Evolutionary conservation across 2,329 filamentous ascomycete genomes (phyloP), one percentile per base, ranked within the genome.

Genomic region (Ophiostoma montium): DNA sequence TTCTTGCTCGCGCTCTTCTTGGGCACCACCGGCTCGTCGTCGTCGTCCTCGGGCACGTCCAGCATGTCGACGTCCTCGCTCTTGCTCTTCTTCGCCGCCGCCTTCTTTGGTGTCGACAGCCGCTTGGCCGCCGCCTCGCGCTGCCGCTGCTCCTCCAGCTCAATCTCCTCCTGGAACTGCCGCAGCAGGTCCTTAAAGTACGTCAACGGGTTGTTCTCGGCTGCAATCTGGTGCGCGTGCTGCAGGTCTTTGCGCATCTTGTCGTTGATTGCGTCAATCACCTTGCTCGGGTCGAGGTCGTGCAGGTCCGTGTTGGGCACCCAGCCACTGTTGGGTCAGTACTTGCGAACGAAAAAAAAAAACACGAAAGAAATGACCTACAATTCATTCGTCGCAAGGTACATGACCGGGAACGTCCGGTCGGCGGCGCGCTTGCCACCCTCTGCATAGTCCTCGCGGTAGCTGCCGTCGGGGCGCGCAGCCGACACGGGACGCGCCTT

Each of bases 371-470:
- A 16, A 35, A 16, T 35, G 35, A 79, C 90, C 78, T 70, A 98
- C 92, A 98, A 96, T 73, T 96, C 90, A 60, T 96, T 95, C 35
- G 89, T 95, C 55, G 79, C 74, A 46, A 96, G 70, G 63, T 95
- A 96, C 90, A 96, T 95, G 61, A 96, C 81, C 5, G 90, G 86
- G 63, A 88, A 96, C 30, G 84, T 88, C 55, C 90, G 78, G 65
- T 95, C 88, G 53, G 82, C 78, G 38, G 77, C 80, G 56, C 88
- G 84, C 70, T 92, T 92, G 58, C 86, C 90, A 53, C 84, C 89
- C 59, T 95, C 88, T 36, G 81, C 78, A 61, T 86, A 95, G 55
- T 90, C 85, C 52, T 88, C 86, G 48, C 86, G 81, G 64, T 92
- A 95, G 36, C 83, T 84, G 51, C 90, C 90, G 65, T 96, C 90